Base-by-base conservation (phyloP, 345 rosid species). In the Isatis tinctoria region DNA sequence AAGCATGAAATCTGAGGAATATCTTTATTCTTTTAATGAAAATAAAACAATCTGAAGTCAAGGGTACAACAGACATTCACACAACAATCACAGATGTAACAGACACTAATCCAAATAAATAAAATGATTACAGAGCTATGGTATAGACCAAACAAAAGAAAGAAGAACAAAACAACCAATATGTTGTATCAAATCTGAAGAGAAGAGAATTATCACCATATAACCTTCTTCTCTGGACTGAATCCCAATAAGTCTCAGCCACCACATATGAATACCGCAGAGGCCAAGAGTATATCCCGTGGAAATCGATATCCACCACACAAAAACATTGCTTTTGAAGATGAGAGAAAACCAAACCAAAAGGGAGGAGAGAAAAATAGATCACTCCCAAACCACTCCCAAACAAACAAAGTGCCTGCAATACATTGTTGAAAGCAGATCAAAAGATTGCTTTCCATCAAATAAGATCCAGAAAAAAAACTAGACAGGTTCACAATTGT, bases 211-310 rank as follows among this genome's bases (percentile, higher is more conserved):
- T 60, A 67, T 51, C 58, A 41, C 74, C 79, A 67, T 67, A 47
- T 49, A 75, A 75, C 63, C 53, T 39, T 60, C 74, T 60, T 75
- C 74, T 51, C 73, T 60, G 37, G 39, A 67, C 63, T 59, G 68
- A 49, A 49, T 67, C 54, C 70, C 67, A 74, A 30, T 59, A 53
- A 52, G 56, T 68, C 69, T 68, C 22, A 32, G 63, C 69, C 79
- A 60, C 74, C 57, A 30, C 79, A 67, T 47, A 47, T 33, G 56
- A 75, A 75, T 60, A 75, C 28, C 74, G 74, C 64, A 51, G 79
- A 39, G 56, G 79, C 74, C 69, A 68, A 69, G 70, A 61, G 74
- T 75, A 62, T 67, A 74, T 67, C 72, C 59, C 60, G 58, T 65
- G 60, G 53, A 59, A 20, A 39, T 14, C 33, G 14, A 69, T 69